These are phyloP conservation scores for Boletus pseudopeckii DNA, from an alignment of 768 basidiomycete genomes.

Conservation along the genomic window DNA sequence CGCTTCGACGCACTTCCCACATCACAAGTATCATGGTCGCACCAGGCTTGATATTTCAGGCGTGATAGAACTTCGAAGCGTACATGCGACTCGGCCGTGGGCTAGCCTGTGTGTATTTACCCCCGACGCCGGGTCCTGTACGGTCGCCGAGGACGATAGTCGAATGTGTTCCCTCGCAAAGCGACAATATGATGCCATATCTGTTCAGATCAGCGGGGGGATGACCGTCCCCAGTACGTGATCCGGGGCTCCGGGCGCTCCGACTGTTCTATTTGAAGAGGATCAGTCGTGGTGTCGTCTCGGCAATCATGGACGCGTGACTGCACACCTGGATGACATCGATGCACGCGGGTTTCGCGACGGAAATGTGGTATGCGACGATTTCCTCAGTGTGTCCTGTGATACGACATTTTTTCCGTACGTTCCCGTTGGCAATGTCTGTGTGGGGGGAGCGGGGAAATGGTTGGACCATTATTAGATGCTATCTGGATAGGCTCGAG, in stretches of 20 bases:
- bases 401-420: neutral
- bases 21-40: neutral
- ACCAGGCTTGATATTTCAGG: neutral
- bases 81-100: neutral
- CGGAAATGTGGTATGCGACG: neutral
- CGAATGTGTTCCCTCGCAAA: neutral
- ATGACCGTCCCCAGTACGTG: neutral
- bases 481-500: neutral
- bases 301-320: neutral
- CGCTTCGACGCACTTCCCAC: neutral
- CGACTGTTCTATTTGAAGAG: neutral
- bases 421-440: neutral
- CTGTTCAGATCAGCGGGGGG: neutral
- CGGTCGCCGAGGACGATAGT: neutral
- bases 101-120: neutral
- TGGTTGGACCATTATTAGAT: neutral
- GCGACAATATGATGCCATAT: neutral
- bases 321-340: neutral
- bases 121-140: neutral
- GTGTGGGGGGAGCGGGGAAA: neutral
- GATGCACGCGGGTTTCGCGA: neutral
- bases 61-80: neutral
- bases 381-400: neutral
- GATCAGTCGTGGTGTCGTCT: neutral
- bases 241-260: neutral